Percentiles rank a stretch among this genome's conserved stretches.
Evolutionary conservation across 2,329 filamentous ascomycete genomes (phyloP).

Genomic region (Apiospora rasikravindrae): DNA sequence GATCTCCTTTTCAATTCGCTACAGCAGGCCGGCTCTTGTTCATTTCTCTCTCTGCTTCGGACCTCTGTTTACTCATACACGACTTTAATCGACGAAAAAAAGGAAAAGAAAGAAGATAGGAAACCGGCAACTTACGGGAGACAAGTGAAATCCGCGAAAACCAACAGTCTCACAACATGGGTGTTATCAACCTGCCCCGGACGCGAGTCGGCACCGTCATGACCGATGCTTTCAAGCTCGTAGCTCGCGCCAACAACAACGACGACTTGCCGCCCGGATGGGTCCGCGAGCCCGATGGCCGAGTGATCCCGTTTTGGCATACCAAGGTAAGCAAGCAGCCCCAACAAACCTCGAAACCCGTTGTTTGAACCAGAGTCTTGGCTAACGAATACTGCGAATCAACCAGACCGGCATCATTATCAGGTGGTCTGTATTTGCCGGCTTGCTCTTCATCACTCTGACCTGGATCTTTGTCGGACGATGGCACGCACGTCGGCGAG

Average conservation of each 20-base stretch:
- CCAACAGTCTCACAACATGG: background rate
- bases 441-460: slow-evolving; percentile 62
- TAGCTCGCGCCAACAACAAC: slow-evolving; percentile 8
- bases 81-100: background rate
- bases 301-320: slow-evolving; percentile 17
- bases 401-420: slow-evolving; percentile 65
- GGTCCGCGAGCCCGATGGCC: background rate
- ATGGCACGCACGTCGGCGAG: slow-evolving; percentile 69
- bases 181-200: slow-evolving; percentile 6
- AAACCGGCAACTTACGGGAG: background rate
- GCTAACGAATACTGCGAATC: background rate
- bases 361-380: background rate
- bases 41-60: background rate
- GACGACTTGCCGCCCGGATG: slow-evolving; percentile 16
- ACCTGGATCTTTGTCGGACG: slow-evolving; percentile 71
- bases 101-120: background rate
- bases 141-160: background rate
- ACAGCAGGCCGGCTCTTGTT: slow-evolving; percentile 16
- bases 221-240: slow-evolving; percentile 11
- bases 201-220: slow-evolving; percentile 17
- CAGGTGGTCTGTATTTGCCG: slow-evolving; percentile 73
- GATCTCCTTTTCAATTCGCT: slow-evolving; percentile 13
- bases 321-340: slow-evolving; percentile 16
- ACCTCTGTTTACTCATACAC: background rate
- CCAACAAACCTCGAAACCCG: background rate